Percentiles rank a stretch among this genome's conserved stretches.
phyloP scores from a whole-genome alignment of 495 filamentous ascomycete genomes.

The Letharia columbiana region DNA sequence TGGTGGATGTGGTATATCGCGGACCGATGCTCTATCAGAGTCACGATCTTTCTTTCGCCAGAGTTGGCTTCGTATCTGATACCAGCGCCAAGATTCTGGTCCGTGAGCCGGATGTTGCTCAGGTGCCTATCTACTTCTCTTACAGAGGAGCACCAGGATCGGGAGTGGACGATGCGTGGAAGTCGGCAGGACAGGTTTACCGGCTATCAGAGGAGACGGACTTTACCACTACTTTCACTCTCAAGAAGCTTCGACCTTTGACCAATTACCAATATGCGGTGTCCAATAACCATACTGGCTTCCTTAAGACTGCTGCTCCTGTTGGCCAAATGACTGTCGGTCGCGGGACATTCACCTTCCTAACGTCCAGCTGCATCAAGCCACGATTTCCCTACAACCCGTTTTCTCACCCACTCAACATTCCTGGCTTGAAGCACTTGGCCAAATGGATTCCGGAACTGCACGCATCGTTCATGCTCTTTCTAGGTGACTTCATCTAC shows the following conservation, averaged over 20 bases:
- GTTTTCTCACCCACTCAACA: constrained; percentile 66
- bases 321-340: constrained; percentile 48
- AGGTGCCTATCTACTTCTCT: constrained; percentile 64
- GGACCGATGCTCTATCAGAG: constrained; percentile 57
- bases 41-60: constrained; percentile 70
- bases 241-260: constrained; percentile 47
- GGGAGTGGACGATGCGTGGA: constrained; percentile 43
- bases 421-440: constrained; percentile 66
- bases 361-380: constrained; percentile 88
- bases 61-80: constrained; percentile 78
- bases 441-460: constrained; percentile 54
- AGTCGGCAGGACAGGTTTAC: constrained; percentile 52
- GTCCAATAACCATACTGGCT: constrained; percentile 74
- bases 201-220: constrained; percentile 68
- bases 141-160: constrained; percentile 39
- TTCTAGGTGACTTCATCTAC: constrained; percentile 98
- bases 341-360: constrained; percentile 64
- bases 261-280: constrained; percentile 72
- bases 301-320: constrained; percentile 63
- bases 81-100: constrained; percentile 72
- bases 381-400: constrained; percentile 81
- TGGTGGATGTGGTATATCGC: constrained; percentile 65
- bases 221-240: constrained; percentile 58
- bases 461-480: constrained; percentile 83
- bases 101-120: constrained; percentile 67